Percentiles rank a stretch among this genome's conserved stretches.
Evolutionary conservation across 345 rosid genomes (phyloP).

Genomic region (Ceriops zippeliana): DNA sequence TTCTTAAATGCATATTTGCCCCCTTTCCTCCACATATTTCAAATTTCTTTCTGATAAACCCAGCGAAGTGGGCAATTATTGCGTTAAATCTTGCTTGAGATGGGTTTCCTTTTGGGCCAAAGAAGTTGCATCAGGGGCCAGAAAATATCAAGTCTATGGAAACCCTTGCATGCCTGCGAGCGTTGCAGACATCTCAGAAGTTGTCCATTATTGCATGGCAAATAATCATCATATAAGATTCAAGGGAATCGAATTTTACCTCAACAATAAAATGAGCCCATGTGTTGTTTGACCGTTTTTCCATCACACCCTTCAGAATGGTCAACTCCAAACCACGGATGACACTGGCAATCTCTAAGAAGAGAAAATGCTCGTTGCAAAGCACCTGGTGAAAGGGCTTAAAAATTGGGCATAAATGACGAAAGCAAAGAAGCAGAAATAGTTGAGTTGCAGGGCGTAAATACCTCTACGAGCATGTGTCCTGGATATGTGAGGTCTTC

Average conservation of each 20-base stretch:
- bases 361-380: slow-evolving; percentile 47
- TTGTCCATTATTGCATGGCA: neutral
- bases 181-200: slow-evolving; percentile 2
- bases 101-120: slow-evolving; percentile 33
- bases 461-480: slow-evolving; percentile 59
- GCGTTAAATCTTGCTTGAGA: slow-evolving; percentile 29
- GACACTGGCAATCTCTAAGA: slow-evolving; percentile 56
- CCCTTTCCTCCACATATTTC: too few species aligned
- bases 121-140: slow-evolving; percentile 70
- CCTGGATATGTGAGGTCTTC: slow-evolving; percentile 58
- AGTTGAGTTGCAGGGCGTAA: neutral
- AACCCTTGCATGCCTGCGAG: slow-evolving; percentile 48
- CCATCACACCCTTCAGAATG: slow-evolving; percentile 49
- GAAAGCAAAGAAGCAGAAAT: too few species aligned
- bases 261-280: slow-evolving; percentile 69
- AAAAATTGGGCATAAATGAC: too few species aligned
- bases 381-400: slow-evolving; percentile 43
- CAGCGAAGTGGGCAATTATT: neutral
- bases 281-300: slow-evolving; percentile 29
- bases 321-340: slow-evolving; percentile 41
- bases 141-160: slow-evolving; percentile 61
- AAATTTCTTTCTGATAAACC: neutral
- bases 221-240: neutral
- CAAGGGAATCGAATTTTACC: slow-evolving; percentile 29
- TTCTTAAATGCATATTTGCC: neutral